Conservation (phyloP, 352 stramenopile genomes). For the Pythium guiyangense region DNA sequence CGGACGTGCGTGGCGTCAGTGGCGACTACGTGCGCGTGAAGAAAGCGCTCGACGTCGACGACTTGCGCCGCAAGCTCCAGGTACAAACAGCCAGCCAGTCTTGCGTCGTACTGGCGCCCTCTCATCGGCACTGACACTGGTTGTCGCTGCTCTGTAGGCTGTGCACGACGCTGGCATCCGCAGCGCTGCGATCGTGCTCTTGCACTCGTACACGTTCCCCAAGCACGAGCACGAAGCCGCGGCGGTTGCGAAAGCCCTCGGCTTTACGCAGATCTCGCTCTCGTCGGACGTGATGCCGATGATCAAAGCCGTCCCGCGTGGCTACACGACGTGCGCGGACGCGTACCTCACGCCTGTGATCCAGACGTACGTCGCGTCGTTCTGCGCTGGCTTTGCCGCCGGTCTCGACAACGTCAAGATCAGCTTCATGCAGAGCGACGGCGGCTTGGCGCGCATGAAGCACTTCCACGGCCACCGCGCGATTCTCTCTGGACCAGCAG, state of each 20-base stretch:
- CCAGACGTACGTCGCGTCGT: conserved; percentile 95
- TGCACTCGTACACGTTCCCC: conserved; percentile 95
- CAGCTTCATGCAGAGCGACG: conserved; percentile 99
- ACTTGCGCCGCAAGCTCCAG: conserved; percentile 83
- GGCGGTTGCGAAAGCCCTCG: conserved; percentile 87
- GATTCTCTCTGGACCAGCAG: conserved; percentile 93
- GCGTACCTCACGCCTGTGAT: conserved; percentile 99
- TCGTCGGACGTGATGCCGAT: conserved; percentile 96
- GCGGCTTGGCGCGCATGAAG: conserved; percentile 94
- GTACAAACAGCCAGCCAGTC: conserved; percentile 2
- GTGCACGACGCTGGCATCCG: conserved; percentile 86
- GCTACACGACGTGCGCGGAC: conserved; percentile 96
- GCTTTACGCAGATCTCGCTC: conserved; percentile 92
- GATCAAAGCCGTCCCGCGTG: conserved; percentile 96
- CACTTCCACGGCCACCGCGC: conserved; percentile 91
- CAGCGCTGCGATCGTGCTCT: conserved; percentile 94
- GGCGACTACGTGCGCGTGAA: conserved; percentile 87
- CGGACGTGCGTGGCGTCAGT: conserved; percentile 79
- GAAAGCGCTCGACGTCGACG: conserved; percentile 73
- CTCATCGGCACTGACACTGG: neutral
- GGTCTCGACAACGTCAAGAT: conserved; percentile 90
- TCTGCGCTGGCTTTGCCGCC: conserved; percentile 94
- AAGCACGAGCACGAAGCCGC: conserved; percentile 91
- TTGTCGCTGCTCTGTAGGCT: conserved; percentile 6
- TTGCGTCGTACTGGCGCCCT: neutral